Evolutionary conservation across 2,329 filamentous ascomycete genomes (phyloP).

Genomic region (Cercospora beticola): DNA sequence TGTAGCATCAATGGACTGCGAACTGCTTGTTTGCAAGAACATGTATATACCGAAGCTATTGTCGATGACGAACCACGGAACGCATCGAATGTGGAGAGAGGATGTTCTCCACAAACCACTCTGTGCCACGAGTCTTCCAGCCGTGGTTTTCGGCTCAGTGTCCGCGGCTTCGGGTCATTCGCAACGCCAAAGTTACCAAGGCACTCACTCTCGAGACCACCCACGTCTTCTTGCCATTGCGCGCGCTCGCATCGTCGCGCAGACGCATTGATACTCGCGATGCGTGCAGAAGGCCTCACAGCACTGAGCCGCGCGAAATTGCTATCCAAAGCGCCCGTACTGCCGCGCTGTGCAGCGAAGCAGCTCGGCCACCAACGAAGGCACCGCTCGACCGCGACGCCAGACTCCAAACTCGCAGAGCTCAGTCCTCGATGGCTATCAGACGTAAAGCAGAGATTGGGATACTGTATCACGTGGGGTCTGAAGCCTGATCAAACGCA

Average conservation of each 20-base stretch:
- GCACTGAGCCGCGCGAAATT: neutral
- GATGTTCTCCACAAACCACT: neutral
- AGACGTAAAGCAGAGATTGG: slow-evolving; percentile 65
- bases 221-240: slow-evolving; percentile 1
- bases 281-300: neutral
- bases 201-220: neutral
- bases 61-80: slow-evolving; percentile 5
- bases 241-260: neutral
- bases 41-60: neutral
- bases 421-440: slow-evolving; percentile 66
- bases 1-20: neutral
- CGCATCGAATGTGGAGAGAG: neutral
- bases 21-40: neutral
- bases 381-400: slow-evolving; percentile 9
- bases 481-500: slow-evolving; percentile 58
- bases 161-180: neutral
- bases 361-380: neutral
- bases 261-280: neutral
- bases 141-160: slow-evolving; percentile 1
- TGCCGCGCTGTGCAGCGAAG: neutral
- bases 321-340: neutral
- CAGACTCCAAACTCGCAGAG: slow-evolving; percentile 32
- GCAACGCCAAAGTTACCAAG: neutral
- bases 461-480: slow-evolving; percentile 74
- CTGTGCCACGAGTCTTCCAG: neutral